Conservation (phyloP, 73 alveolate genomes). For the Tetrahymena thermophila region DNA sequence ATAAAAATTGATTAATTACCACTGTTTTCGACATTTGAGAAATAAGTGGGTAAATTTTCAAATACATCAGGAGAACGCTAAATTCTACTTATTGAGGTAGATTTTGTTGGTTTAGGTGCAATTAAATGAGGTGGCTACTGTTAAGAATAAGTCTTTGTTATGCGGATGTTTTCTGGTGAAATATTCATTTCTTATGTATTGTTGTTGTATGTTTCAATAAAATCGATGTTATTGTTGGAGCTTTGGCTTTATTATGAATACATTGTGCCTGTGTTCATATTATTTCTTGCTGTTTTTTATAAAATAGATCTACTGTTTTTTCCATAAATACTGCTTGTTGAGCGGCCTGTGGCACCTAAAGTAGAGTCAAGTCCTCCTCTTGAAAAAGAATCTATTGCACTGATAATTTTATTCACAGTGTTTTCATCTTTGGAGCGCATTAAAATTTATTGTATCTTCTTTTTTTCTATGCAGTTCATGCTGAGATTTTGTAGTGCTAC, state of each 20-base stretch:
- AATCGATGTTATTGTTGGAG: background rate
- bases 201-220: background rate
- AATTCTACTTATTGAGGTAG: background rate
- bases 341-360: background rate
- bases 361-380: background rate
- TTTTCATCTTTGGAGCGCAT: background rate
- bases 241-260: background rate
- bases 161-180: background rate
- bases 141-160: background rate
- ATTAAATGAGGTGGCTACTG: background rate
- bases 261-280: background rate
- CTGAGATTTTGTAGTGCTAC: background rate
- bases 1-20: background rate
- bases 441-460: background rate
- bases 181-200: background rate
- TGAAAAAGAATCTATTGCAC: background rate
- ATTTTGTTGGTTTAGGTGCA: background rate
- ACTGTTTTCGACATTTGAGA: background rate
- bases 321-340: background rate
- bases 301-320: background rate
- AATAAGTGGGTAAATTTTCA: background rate
- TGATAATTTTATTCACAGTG: background rate
- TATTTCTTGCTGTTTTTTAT: background rate
- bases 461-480: background rate
- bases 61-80: background rate